These are phyloP conservation scores for Amaranthus cruentus DNA, from an alignment of 148 eudicot species.

Conservation along the genomic window DNA sequence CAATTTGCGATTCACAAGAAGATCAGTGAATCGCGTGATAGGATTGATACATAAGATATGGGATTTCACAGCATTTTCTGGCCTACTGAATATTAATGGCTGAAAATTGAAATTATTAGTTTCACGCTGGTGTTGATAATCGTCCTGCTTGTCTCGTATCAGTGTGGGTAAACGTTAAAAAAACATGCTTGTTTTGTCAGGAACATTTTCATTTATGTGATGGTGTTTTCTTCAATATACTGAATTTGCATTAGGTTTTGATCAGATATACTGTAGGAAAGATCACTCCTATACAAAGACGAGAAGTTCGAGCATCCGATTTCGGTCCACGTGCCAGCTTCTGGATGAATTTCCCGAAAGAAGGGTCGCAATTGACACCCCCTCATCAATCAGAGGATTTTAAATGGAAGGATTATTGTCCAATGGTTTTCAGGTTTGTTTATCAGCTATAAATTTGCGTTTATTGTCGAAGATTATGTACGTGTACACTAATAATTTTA, in stretches of 20 bases:
- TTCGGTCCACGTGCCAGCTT: slow-evolving; percentile 93
- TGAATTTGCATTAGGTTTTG: slow-evolving; percentile 35
- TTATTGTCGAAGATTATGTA: background rate
- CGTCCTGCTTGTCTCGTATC: background rate
- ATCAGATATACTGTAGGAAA: slow-evolving; percentile 96
- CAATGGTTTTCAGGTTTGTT: slow-evolving; percentile 98
- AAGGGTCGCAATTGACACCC: slow-evolving; percentile 94
- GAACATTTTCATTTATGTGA: slow-evolving; percentile 3
- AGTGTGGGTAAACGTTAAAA: background rate
- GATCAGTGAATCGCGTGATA: no score
- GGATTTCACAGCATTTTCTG: background rate
- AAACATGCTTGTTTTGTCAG: slow-evolving; percentile 1
- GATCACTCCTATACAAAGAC: slow-evolving; percentile 90
- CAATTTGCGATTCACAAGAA: no score
- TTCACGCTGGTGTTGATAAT: background rate
- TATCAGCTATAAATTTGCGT: slow-evolving; percentile 10
- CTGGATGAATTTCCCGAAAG: slow-evolving; percentile 94
- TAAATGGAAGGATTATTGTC: slow-evolving; percentile 96
- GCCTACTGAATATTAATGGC: no score
- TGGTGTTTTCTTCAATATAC: slow-evolving; percentile 16
- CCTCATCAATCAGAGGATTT: slow-evolving; percentile 93
- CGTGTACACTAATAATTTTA: background rate
- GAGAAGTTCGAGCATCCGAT: slow-evolving; percentile 81
- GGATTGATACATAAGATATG: background rate
- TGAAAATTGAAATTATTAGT: no score